phyloP scores from a whole-genome alignment of 352 stramenopile genomes.

The Phytophthora idaei region DNA sequence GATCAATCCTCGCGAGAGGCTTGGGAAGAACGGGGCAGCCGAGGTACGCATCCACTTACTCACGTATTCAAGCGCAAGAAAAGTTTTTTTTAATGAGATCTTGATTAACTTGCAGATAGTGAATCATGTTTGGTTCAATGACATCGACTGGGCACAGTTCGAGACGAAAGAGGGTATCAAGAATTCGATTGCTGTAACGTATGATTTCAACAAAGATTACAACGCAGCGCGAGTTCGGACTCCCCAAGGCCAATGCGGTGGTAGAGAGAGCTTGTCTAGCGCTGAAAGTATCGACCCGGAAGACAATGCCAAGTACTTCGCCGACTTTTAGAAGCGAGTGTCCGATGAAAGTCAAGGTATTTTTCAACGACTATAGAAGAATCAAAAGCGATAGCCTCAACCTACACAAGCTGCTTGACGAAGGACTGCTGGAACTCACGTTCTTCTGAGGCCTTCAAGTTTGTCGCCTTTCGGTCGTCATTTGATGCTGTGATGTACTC shows the following conservation, averaged over 20 bases:
- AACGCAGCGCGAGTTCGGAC: conserved; percentile 12
- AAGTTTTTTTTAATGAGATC: neutral
- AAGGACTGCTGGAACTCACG: conserved; percentile 52
- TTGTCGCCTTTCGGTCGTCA: conserved; percentile 44
- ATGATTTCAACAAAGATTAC: conserved; percentile 46
- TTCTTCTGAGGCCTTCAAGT: conserved; percentile 57
- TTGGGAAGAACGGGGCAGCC: conserved; percentile 42
- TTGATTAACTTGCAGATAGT: conserved; percentile 47
- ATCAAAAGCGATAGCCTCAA: neutral
- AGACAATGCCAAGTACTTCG: conserved; percentile 73
- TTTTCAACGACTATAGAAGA: neutral
- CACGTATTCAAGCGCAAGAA: neutral
- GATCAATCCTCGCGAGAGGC: conserved; percentile 44
- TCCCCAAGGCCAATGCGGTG: neutral
- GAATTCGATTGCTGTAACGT: conserved; percentile 24
- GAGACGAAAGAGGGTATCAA: conserved; percentile 11
- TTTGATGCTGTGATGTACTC: conserved; percentile 57
- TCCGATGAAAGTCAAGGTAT: neutral
- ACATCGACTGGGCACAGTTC: conserved; percentile 54
- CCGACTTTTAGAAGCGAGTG: conserved; percentile 51
- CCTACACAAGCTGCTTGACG: conserved; percentile 37
- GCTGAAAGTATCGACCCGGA: conserved; percentile 78
- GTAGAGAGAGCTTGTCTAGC: conserved; percentile 46
- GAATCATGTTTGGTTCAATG: conserved; percentile 64
- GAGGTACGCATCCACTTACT: conserved; percentile 28